A percentile compares a stretch with the other conserved stretches of the same genome.
Conservation (phyloP, 805 yeast species). For the Soucietia sequanensis region DNA sequence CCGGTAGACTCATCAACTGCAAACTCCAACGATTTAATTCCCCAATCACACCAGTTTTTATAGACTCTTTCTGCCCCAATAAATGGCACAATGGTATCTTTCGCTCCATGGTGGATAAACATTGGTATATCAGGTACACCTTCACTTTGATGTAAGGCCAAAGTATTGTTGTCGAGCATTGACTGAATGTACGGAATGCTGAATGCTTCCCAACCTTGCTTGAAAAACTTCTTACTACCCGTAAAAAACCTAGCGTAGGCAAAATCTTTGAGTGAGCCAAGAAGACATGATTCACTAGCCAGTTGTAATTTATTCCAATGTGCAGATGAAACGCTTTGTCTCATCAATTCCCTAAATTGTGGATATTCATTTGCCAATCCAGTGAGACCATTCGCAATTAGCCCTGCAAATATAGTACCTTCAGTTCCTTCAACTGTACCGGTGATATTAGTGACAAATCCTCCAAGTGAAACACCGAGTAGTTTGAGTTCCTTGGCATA, state of each 20-base stretch:
- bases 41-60: constrained; percentile 23
- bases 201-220: constrained; percentile 16
- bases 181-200: constrained; percentile 9
- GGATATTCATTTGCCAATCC: constrained; percentile 35
- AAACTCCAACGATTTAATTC: constrained; percentile 22
- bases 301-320: neutral
- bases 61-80: constrained; percentile 17
- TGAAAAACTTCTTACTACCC: constrained; percentile 10
- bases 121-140: constrained; percentile 22
- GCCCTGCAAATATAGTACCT: constrained; percentile 28
- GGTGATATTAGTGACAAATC: constrained; percentile 34
- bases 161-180: constrained; percentile 19
- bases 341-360: constrained; percentile 6
- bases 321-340: neutral
- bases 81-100: constrained; percentile 23
- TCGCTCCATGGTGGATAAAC: constrained; percentile 20
- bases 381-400: constrained; percentile 25
- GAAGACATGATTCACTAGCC: neutral
- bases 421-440: constrained; percentile 21
- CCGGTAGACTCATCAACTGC: constrained; percentile 16
- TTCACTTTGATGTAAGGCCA: constrained; percentile 13
- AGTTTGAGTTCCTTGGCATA: constrained; percentile 20
- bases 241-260: constrained; percentile 9
- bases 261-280: constrained; percentile 5
- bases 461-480: constrained; percentile 35